Evolutionary conservation across 2,329 filamentous ascomycete genomes (phyloP), one percentile per base, ranked within the genome.

Genomic region (Aureobasidium zeae): DNA sequence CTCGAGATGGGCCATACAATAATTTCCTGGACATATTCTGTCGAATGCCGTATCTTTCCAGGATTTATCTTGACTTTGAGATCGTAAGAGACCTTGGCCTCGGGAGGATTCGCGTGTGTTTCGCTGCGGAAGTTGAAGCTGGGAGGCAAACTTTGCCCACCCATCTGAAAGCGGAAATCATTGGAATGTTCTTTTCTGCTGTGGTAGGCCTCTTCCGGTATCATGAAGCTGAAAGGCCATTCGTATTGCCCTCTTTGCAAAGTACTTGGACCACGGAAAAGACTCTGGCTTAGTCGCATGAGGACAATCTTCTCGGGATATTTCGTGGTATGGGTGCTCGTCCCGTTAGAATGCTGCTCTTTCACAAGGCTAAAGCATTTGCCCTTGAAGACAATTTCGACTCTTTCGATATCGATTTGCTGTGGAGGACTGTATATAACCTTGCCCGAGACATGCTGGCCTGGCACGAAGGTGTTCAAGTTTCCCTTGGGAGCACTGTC

Each of bases 11-110:
- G n/a, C 24, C 31, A 29, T 6, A 44, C 25, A 2, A 26, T 22
- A 5, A 44, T 15, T 16, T 35, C 28, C 11, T 13, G 21, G 7
- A 15, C 11, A 4, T 8, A n/a, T 10, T 36, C 12, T 5, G 24
- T 24, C 9, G 17, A 16, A 12, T 31, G 31, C 19, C 35, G 15
- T 13, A 36, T 17, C 12, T 20, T 35, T 10, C 33, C 31, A 9
- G 41, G 41, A 15, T 44, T 44, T n/a, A 44, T 16, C 15, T 35
- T 36, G 7, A 36, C 41, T 25, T 44, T 44, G 13, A 44, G n/a
- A 6, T 24, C 17, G n/a, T 44, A 44, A 9, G 17, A 20, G 21
- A 44, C 25, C 10, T 31, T 4, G 10, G 32, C 41, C 24, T 44
- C n/a, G 9, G 33, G 29, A 10, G 26, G 30, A 11, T 8, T 35